Base-by-base conservation (phyloP, 2,329 filamentous ascomycete species). In the Epicoccum nigrum region DNA sequence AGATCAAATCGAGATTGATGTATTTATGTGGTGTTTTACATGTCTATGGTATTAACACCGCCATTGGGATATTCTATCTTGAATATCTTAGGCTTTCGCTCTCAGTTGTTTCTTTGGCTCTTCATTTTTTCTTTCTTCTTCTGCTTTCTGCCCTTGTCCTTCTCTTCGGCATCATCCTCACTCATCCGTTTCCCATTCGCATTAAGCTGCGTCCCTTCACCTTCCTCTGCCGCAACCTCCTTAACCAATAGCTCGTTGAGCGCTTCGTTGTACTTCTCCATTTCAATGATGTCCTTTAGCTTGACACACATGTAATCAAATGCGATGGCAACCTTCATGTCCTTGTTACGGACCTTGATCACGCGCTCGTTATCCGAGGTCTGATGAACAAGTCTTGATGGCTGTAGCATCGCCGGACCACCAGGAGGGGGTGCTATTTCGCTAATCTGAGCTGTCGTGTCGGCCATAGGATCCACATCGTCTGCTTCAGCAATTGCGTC, bases 231-330 rank as follows among this genome's bases (percentile, higher is more conserved):
- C 15, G 69, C 63, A 13, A 66, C 61, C 3, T 68, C 62, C 16
- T 60, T 62, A 3, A 57, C 79, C 60, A 87, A 80, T 53, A 88
- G 68, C 69, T 78, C 77, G 55, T 80, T 74, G 50, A 89, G 62
- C 15, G 85, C 85, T 11, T 83, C 82, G 51, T 84, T 77, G 63
- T 84, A 88, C 58, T 79, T 79, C 59, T 85, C 83, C 38, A 89
- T 79, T 71, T 86, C 80, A 54, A 81, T 81, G 58, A 91, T 89
- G 59, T 91, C 87, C 7, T 85, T 84, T 23, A 92, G 75, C 69
- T 80, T 85, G 32, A 92, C 83, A 4, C 82, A 77, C 89, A 93
- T 93, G 60, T 89, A 85, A 67, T 94, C 90, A 70, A 91, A 91
- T 1, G 87, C 89, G 48, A 92, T 81, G 51, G 89, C 79, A 13